phyloP scores from a whole-genome alignment of 2,329 filamentous ascomycete species.

The Sporothrix humicola region DNA sequence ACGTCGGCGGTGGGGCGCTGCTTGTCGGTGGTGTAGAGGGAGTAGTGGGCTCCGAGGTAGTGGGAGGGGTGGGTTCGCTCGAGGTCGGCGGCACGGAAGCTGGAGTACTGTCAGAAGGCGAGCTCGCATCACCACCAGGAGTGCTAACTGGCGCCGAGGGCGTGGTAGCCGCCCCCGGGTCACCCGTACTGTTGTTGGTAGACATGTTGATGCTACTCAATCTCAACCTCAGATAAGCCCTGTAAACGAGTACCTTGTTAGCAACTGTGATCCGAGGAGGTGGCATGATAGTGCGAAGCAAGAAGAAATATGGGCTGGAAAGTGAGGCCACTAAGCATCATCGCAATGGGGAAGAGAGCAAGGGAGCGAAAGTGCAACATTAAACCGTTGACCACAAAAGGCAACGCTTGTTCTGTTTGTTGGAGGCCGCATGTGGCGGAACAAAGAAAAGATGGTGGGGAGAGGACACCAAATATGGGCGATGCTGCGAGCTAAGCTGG shows the following conservation, averaged over 20 bases:
- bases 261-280: slow-evolving; percentile 29
- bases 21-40: slow-evolving; percentile 25
- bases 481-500: not conserved
- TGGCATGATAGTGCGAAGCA: slow-evolving; percentile 5
- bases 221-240: slow-evolving; percentile 40
- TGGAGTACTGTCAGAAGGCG: slow-evolving; percentile 35
- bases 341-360: not conserved
- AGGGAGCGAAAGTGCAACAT: not conserved
- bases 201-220: slow-evolving; percentile 44
- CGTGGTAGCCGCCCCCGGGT: slow-evolving; percentile 32
- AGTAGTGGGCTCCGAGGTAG: not conserved
- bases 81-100: slow-evolving; percentile 30
- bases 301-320: not conserved
- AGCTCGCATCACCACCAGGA: slow-evolving; percentile 34
- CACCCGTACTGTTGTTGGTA: slow-evolving; percentile 40
- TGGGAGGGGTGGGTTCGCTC: slow-evolving; percentile 2
- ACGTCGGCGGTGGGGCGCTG: slow-evolving; percentile 35
- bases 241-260: slow-evolving; percentile 43
- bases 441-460: not conserved
- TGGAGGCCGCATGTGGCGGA: slow-evolving; percentile 13
- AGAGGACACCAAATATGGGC: not conserved
- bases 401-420: not conserved
- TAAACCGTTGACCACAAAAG: not conserved
- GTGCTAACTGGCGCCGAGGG: slow-evolving; percentile 32
- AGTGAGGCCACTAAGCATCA: not conserved